Conservation (phyloP, 2,329 filamentous ascomycete genomes). For the Calonectria pseudoturangicola region DNA sequence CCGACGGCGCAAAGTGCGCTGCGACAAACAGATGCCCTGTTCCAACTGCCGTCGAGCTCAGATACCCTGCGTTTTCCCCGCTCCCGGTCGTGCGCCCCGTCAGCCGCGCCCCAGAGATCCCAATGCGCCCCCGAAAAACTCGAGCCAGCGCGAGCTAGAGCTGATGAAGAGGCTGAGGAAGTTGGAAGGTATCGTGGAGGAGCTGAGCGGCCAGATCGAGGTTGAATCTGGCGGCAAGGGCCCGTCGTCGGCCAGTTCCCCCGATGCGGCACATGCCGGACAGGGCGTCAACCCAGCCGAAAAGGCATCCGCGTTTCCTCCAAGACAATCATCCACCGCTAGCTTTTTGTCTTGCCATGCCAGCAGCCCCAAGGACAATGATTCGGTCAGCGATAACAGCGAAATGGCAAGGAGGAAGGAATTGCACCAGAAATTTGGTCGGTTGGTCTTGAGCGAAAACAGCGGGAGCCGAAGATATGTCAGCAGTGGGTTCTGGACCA, state of each 20-base stretch:
- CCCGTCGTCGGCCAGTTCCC: conserved; percentile 57
- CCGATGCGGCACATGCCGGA: conserved; percentile 50
- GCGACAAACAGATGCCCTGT: conserved; percentile 86
- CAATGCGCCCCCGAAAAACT: conserved; percentile 75
- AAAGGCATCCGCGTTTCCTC: conserved; percentile 38
- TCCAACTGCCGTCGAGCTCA: conserved; percentile 83
- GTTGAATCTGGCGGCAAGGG: conserved; percentile 64
- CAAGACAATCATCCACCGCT: conserved; percentile 45
- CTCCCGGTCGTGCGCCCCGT: conserved; percentile 82
- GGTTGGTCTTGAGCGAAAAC: conserved; percentile 81
- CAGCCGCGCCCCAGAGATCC: conserved; percentile 79
- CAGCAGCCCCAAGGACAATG: conserved; percentile 53
- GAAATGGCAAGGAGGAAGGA: conserved; percentile 55
- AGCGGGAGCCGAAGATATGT: conserved; percentile 83
- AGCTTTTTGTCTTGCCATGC: conserved; percentile 28
- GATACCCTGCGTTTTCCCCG: conserved; percentile 84
- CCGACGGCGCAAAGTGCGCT: conserved; percentile 80
- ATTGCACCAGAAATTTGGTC: conserved; percentile 73
- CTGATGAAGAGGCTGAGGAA: conserved; percentile 83
- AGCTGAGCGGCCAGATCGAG: conserved; percentile 79
- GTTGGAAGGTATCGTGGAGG: conserved; percentile 85
- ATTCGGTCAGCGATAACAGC: conserved; percentile 59
- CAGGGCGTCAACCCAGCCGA: conserved; percentile 43
- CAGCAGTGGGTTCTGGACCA: conserved; percentile 86
- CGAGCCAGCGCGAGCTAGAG: conserved; percentile 79